These are phyloP conservation scores for Penicillium capsulatum DNA, from an alignment of 2,329 filamentous ascomycete species.

Conservation along the genomic window DNA sequence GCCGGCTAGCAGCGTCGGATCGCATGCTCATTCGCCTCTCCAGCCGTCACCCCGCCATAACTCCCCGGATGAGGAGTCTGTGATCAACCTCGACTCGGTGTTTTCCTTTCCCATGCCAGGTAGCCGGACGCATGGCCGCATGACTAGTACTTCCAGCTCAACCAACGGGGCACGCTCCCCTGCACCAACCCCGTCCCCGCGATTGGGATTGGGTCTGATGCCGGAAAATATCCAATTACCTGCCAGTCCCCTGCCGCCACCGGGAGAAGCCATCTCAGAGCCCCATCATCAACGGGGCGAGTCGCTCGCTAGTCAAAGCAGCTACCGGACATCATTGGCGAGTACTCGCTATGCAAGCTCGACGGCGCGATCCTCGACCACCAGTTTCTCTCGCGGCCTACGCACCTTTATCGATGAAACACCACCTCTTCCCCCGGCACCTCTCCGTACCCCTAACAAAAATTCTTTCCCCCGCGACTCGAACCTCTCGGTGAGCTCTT, in stretches of 20 bases:
- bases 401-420: slow-evolving; percentile 31
- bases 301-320: slow-evolving; percentile 36
- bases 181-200: slow-evolving; percentile 18
- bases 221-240: slow-evolving; percentile 22
- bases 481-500: slow-evolving; percentile 21
- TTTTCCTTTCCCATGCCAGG: slow-evolving; percentile 52
- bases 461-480: slow-evolving; percentile 23
- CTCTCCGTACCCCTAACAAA: slow-evolving; percentile 21
- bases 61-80: slow-evolving; percentile 41
- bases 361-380: slow-evolving; percentile 34
- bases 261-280: slow-evolving; percentile 9
- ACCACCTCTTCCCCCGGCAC: slow-evolving; percentile 31
- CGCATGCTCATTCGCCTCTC: slow-evolving; percentile 49
- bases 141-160: slow-evolving; percentile 20
- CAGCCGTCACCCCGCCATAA: slow-evolving; percentile 35
- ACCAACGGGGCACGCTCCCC: slow-evolving; percentile 21
- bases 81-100: slow-evolving; percentile 49
- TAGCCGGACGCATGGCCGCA: slow-evolving; percentile 23
- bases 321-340: slow-evolving; percentile 40
- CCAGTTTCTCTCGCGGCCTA: slow-evolving; percentile 28
- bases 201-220: slow-evolving; percentile 8
- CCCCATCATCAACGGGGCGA: slow-evolving; percentile 16
- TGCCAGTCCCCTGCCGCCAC: slow-evolving; percentile 19
- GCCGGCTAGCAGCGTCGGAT: slow-evolving; percentile 59
- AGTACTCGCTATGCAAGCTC: slow-evolving; percentile 38